A percentile compares a stretch with the other conserved stretches of the same genome.
Evolutionary conservation across 495 filamentous ascomycete genomes (phyloP).

Genomic region (Aspergillus sparsus): DNA sequence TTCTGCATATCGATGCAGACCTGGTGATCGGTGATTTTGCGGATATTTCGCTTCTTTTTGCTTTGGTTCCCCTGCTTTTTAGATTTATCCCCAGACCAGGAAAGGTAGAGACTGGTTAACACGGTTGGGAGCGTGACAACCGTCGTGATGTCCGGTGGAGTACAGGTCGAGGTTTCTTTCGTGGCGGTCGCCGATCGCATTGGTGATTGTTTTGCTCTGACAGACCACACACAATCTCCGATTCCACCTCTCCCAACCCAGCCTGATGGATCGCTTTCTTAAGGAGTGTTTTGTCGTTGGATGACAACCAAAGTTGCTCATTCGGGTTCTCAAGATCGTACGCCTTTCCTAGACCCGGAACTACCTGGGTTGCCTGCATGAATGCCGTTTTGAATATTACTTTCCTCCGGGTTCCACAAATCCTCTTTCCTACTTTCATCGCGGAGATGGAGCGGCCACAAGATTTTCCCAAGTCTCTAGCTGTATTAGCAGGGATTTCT

Average conservation of each 20-base stretch:
- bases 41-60: conserved; percentile 5
- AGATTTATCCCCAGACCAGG: conserved; percentile 8
- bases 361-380: conserved; percentile 48
- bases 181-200: conserved; percentile 15
- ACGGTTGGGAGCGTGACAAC: conserved; percentile 7
- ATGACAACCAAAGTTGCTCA: background rate
- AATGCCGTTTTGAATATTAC: conserved; percentile 50
- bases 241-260: conserved; percentile 1
- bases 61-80: conserved; percentile 1
- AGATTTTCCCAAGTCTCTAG: conserved; percentile 56
- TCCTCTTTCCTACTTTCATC: conserved; percentile 60
- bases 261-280: conserved; percentile 4
- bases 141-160: conserved; percentile 1
- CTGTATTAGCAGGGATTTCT: conserved; percentile 49
- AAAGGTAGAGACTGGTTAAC: conserved; percentile 11
- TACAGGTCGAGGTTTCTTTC: conserved; percentile 6
- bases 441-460: conserved; percentile 59
- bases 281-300: background rate
- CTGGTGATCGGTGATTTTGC: conserved; percentile 10
- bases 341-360: conserved; percentile 47
- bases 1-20: background rate
- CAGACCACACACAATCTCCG: background rate
- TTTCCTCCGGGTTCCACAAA: conserved; percentile 50
- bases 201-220: too few species aligned
- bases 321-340: too few species aligned